Conservation (phyloP, 225 moss, liverwort and hornwort species). For the Polytrichum commune region DNA sequence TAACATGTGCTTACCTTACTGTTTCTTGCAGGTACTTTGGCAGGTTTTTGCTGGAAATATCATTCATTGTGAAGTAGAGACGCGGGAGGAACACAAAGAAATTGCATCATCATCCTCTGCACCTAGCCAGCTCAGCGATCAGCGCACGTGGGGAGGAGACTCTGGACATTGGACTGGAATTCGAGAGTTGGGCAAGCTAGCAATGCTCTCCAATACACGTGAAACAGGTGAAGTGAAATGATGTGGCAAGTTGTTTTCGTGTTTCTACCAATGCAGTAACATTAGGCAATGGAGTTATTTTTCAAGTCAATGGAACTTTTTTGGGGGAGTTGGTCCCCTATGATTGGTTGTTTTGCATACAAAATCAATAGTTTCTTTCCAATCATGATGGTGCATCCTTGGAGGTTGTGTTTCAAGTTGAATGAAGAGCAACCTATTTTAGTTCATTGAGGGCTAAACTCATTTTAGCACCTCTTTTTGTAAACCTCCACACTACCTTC, state of each 20-base stretch:
- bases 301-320: no score
- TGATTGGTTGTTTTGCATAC: no score
- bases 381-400: not conserved
- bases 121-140: conserved; percentile 32
- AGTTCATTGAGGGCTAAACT: no score
- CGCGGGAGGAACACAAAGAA: conserved; percentile 63
- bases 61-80: conserved; percentile 88
- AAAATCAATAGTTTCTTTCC: no score
- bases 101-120: conserved; percentile 58
- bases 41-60: conserved; percentile 81
- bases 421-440: no score
- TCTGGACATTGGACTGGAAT: conserved; percentile 88
- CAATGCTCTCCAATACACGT: conserved; percentile 80
- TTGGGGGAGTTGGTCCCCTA: no score
- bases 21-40: conserved; percentile 69
- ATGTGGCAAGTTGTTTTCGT: no score
- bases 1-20: not conserved
- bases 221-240: conserved; percentile 20
- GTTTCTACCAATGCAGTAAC: no score
- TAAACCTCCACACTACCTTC: no score
- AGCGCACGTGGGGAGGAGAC: conserved; percentile 61
- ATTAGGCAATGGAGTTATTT: no score
- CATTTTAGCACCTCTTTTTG: no score
- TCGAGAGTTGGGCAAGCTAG: conserved; percentile 80
- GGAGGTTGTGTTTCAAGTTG: no score